Conservation (phyloP, 2,329 filamentous ascomycete species). For the Pseudopithomyces chartarum region DNA sequence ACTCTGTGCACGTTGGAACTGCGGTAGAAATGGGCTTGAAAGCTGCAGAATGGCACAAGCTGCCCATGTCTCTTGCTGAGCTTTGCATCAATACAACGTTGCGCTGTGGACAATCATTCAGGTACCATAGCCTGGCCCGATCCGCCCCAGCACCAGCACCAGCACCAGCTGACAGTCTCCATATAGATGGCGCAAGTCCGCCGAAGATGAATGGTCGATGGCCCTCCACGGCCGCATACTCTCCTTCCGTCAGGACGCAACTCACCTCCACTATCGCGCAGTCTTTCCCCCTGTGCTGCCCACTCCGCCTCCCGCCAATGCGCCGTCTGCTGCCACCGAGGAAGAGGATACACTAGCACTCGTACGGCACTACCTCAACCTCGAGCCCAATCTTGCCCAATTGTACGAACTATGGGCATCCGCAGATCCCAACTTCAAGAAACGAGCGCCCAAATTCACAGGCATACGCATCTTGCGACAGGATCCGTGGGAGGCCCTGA, state of each 20-base stretch:
- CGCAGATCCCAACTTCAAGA: slow-evolving; percentile 85
- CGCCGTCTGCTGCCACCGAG: slow-evolving; percentile 33
- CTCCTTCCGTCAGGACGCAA: slow-evolving; percentile 80
- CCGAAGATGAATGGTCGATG: slow-evolving; percentile 84
- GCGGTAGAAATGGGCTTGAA: slow-evolving; percentile 49
- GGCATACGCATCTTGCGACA: slow-evolving; percentile 92
- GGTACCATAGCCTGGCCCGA: slow-evolving; percentile 48
- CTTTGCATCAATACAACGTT: slow-evolving; percentile 94
- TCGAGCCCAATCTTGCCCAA: slow-evolving; percentile 73
- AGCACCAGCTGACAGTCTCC: neutral
- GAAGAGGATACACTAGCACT: slow-evolving; percentile 77
- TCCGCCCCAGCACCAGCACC: neutral
- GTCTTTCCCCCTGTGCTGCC: slow-evolving; percentile 57
- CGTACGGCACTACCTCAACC: slow-evolving; percentile 83
- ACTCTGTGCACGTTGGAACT: neutral
- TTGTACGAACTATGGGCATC: slow-evolving; percentile 88
- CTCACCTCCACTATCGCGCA: slow-evolving; percentile 78
- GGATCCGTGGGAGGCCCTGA: slow-evolving; percentile 92
- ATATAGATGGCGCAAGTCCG: slow-evolving; percentile 80
- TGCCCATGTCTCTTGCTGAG: slow-evolving; percentile 81
- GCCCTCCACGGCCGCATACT: slow-evolving; percentile 84
- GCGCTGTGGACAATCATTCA: slow-evolving; percentile 92
- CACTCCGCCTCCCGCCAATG: slow-evolving; percentile 46
- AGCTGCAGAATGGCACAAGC: slow-evolving; percentile 81
- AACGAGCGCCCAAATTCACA: slow-evolving; percentile 82